These are phyloP conservation scores for Zizania latifolia DNA, from an alignment of 176 grass and related monocot genomes.

Conservation along the genomic window DNA sequence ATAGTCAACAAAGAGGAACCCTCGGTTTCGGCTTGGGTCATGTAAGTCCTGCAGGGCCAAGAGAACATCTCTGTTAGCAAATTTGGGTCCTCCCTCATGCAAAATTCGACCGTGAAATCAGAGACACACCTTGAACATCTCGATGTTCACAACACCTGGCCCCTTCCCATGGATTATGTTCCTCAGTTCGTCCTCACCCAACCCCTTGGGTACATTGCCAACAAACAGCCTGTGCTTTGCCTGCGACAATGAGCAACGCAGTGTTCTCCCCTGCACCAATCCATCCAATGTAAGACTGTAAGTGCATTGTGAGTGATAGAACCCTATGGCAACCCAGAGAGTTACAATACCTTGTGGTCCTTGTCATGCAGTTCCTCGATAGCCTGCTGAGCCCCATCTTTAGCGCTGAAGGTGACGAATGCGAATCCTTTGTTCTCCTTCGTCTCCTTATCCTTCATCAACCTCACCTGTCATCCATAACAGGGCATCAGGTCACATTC, in stretches of 20 bases:
- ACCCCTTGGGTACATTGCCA: conserved; percentile 92
- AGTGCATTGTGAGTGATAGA: neutral
- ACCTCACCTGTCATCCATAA: conserved; percentile 57
- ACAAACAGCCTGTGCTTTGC: conserved; percentile 92
- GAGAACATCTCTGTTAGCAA: neutral
- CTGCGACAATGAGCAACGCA: conserved; percentile 88
- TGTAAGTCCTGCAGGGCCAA: conserved; percentile 69
- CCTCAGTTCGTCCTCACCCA: conserved; percentile 81
- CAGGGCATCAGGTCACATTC: neutral
- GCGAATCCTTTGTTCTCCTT: conserved; percentile 93
- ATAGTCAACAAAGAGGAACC: conserved; percentile 94
- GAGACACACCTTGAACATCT: conserved; percentile 82
- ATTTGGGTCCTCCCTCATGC: neutral
- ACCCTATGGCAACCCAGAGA: neutral
- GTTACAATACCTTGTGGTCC: conserved; percentile 66
- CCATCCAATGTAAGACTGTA: neutral
- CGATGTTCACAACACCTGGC: conserved; percentile 80
- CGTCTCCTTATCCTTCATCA: conserved; percentile 88
- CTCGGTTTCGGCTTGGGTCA: conserved; percentile 78
- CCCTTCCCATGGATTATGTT: conserved; percentile 73
- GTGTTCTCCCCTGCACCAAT: conserved; percentile 67
- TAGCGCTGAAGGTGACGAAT: conserved; percentile 63
- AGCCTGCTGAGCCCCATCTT: conserved; percentile 55
- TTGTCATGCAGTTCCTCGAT: conserved; percentile 82
- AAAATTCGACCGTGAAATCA: neutral